Conservation (phyloP, 2,329 filamentous ascomycete genomes). For the Hyphodiscus sp. region DNA sequence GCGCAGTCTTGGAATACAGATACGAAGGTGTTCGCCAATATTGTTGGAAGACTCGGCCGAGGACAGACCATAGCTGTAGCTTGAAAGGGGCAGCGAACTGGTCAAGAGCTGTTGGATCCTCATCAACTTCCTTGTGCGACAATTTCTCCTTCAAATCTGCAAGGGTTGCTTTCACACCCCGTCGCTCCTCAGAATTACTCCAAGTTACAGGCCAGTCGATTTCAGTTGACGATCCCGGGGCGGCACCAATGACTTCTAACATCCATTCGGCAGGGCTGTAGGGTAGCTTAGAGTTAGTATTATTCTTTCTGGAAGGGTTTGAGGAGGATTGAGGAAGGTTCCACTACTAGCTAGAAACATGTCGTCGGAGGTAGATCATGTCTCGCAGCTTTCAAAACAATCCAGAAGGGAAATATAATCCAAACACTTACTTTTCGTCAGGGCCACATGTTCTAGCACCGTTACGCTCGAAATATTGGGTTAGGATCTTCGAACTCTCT, state of each 20-base stretch:
- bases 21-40: constrained; percentile 65
- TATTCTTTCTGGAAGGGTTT: too few species aligned
- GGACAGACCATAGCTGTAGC: constrained; percentile 49
- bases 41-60: constrained; percentile 53
- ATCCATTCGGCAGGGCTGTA: constrained; percentile 69
- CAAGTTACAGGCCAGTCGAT: constrained; percentile 60
- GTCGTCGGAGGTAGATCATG: too few species aligned
- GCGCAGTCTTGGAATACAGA: constrained; percentile 29
- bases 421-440: constrained; percentile 48
- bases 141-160: constrained; percentile 44
- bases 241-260: constrained; percentile 56
- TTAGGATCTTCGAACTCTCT: constrained; percentile 59
- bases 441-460: constrained; percentile 58
- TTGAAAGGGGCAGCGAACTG: constrained; percentile 58
- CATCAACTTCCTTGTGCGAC: constrained; percentile 16
- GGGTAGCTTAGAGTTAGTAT: too few species aligned
- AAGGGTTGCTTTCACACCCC: constrained; percentile 39
- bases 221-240: constrained; percentile 53
- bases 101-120: constrained; percentile 31
- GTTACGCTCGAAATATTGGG: constrained; percentile 69
- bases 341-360: too few species aligned
- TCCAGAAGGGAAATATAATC: too few species aligned
- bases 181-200: constrained; percentile 45
- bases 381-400: too few species aligned
- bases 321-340: too few species aligned